phyloP scores from a whole-genome alignment of 306 rosid genomes.

The Gastrolobium villosum region DNA sequence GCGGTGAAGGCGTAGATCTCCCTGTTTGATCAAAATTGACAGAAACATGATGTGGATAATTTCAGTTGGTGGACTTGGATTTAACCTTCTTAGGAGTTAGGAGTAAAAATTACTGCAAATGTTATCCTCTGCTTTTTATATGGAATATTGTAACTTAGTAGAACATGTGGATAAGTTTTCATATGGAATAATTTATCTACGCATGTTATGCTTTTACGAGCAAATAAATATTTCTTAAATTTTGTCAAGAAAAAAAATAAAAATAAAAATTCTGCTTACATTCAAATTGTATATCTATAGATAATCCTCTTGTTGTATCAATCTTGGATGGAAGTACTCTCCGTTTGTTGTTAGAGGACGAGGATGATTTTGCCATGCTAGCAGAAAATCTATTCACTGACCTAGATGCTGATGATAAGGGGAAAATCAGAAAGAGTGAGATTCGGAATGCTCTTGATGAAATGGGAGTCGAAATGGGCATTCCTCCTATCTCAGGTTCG shows the following conservation, averaged over 20 bases:
- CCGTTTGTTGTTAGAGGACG: constrained; percentile 77
- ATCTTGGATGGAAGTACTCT: constrained; percentile 85
- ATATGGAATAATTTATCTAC: not conserved
- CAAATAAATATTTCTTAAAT: constrained; percentile 10
- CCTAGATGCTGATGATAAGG: constrained; percentile 86
- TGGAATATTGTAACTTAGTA: not conserved
- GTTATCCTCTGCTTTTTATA: constrained; percentile 26
- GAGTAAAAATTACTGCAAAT: not conserved
- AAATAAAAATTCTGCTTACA: constrained; percentile 1
- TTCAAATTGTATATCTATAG: constrained; percentile 55
- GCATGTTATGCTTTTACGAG: not conserved
- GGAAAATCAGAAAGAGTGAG: constrained; percentile 82
- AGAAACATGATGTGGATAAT: constrained; percentile 23
- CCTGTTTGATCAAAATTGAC: constrained; percentile 26
- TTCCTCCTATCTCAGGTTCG: constrained; percentile 92
- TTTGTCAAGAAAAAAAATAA: not conserved
- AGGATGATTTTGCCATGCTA: constrained; percentile 96
- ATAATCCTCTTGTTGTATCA: constrained; percentile 81
- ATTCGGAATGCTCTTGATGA: constrained; percentile 76
- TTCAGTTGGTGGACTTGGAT: constrained; percentile 21
- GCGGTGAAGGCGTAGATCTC: constrained; percentile 31
- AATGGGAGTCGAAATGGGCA: constrained; percentile 97
- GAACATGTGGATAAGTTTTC: constrained; percentile 10
- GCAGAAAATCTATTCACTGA: constrained; percentile 90
- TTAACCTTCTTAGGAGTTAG: constrained; percentile 7